Percentiles rank a stretch among this genome's conserved stretches.
Evolutionary conservation across 495 filamentous ascomycete species (phyloP).

Genomic region (Tetracladium marchalianum): DNA sequence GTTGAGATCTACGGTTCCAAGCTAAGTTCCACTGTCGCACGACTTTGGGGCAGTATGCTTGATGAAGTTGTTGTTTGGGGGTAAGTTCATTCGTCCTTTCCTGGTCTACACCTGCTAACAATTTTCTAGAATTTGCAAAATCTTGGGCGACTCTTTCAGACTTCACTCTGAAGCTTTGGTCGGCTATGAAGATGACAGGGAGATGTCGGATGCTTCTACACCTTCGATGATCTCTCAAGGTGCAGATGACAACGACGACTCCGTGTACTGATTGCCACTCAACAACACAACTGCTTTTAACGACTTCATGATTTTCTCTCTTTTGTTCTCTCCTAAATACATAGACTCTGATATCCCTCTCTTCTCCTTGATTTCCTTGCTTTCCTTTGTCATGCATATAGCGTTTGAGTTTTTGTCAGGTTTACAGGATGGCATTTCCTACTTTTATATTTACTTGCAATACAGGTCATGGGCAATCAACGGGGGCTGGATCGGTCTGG

Average conservation of each 20-base stretch:
- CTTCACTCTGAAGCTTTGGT: conserved; percentile 89
- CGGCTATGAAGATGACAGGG: conserved; percentile 78
- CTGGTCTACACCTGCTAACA: conserved; percentile 1
- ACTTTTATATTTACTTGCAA: background rate
- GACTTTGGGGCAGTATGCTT: conserved; percentile 95
- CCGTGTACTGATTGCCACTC: conserved; percentile 35
- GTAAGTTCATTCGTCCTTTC: conserved; percentile 32
- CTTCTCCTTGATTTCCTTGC: conserved; percentile 14
- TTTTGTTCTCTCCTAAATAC: conserved; percentile 11
- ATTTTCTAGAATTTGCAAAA: conserved; percentile 77
- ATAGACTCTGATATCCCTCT: conserved; percentile 22
- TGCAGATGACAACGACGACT: conserved; percentile 49
- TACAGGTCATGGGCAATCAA: conserved; percentile 22
- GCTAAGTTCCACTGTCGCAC: conserved; percentile 86
- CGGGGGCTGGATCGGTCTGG: conserved; percentile 20
- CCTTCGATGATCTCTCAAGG: conserved; percentile 53
- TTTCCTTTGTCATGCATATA: conserved; percentile 21
- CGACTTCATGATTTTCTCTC: conserved; percentile 19
- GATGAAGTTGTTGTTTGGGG: conserved; percentile 99
- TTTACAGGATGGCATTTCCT: conserved; percentile 11
- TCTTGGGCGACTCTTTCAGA: conserved; percentile 98
- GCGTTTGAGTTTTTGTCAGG: conserved; percentile 7
- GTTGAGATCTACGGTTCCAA: conserved; percentile 68
- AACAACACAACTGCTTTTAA: conserved; percentile 17
- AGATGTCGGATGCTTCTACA: conserved; percentile 47